Evolutionary conservation across 495 filamentous ascomycete species (phyloP).

Genomic region (Gamarada debralockiae): DNA sequence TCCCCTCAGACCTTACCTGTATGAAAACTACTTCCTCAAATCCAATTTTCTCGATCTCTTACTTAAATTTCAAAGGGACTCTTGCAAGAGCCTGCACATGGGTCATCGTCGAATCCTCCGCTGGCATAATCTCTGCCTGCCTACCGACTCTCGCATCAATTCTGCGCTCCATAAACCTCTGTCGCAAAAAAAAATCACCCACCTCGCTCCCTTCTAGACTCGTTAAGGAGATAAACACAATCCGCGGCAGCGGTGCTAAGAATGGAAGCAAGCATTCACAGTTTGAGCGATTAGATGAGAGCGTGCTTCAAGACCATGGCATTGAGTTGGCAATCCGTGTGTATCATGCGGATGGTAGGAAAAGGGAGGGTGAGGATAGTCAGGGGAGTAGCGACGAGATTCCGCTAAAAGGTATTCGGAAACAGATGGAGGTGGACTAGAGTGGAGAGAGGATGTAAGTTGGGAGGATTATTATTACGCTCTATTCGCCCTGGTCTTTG

Average conservation of each 20-base stretch:
- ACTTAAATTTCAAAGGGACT: conserved; percentile 4
- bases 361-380: not conserved
- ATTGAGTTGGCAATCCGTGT: not conserved
- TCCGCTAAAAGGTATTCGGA: not conserved
- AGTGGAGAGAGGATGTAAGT: too few species aligned
- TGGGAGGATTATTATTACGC: too few species aligned
- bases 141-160: conserved; percentile 9
- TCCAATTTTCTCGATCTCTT: not conserved
- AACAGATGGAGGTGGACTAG: not conserved
- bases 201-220: too few species aligned
- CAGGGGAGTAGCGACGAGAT: not conserved
- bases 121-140: conserved; percentile 9
- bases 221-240: not conserved
- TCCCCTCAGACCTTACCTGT: conserved; percentile 9
- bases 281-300: not conserved
- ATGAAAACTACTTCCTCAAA: not conserved
- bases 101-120: conserved; percentile 4
- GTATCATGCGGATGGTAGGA: not conserved
- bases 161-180: not conserved
- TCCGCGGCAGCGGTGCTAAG: not conserved
- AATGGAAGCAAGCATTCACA: not conserved
- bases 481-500: too few species aligned
- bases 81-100: conserved; percentile 5
- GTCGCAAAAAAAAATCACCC: too few species aligned
- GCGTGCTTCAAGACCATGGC: not conserved